Base-by-base conservation (phyloP, 2,329 filamentous ascomycete species). In the Calycina marina region DNA sequence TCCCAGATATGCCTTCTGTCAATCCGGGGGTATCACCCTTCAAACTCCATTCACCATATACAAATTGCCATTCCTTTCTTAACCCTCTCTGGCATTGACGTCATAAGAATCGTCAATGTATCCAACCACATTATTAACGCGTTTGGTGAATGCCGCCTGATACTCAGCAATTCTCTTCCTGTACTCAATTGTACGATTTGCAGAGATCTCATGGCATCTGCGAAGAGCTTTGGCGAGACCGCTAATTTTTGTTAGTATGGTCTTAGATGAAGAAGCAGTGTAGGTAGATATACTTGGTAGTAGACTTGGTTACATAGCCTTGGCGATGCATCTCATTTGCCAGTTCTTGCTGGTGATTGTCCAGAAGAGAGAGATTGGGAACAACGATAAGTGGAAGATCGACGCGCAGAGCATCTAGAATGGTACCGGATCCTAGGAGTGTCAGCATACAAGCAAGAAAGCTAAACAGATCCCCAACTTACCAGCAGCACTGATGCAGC, bases 401-500 rank as follows among this genome's bases (percentile, higher is more conserved):
- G 32, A 80, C 61, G 26, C 81, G 72, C 40, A 92, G 69, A 1
- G 77, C 83, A 52, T 86, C 84, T 1, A 96, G 65, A 16, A 96
- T 85, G 3, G 83, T 85, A 6, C 90, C 90, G 9, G 88, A 86
- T 11, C 88, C 86, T 93, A 31, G 4, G 11, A 18, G n/a, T 10
- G 11, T 11, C 31, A n/a, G n/a, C n/a, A 18, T 10, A 25, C 13
- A 15, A 32, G 30, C 20, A 8, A 2, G 20, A 9, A 22, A 22
- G 20, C 8, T 22, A n/a, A 12, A 22, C n/a, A n/a, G 8, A 22
- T 22, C 20, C 20, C 9, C 13, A 42, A 53, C 60, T 45, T 61
- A 88, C 86, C 90, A 41, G 85, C 88, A 60, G 98, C 90, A 27
- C 78, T 84, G 37, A 98, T 78, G 18, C 94, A 70, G 12, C 90